A percentile compares a stretch with the other conserved stretches of the same genome.
phyloP scores from a whole-genome alignment of 352 stramenopile genomes.

The Salisapilia sapeloensis region DNA sequence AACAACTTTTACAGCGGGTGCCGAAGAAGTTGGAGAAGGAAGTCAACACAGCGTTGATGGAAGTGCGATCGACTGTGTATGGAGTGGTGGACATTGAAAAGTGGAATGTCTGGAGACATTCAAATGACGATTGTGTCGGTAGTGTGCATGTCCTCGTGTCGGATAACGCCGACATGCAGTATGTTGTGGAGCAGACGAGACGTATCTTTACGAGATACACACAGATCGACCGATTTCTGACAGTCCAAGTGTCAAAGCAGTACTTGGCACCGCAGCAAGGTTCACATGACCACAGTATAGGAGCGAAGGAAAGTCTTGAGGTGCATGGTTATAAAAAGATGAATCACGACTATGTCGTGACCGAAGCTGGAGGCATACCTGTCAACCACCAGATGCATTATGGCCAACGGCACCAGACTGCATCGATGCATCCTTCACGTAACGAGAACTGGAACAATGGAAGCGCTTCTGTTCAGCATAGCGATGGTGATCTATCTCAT shows the following conservation, averaged over 20 bases:
- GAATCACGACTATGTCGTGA: no score
- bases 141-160: constrained; percentile 42
- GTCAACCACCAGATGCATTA: no score
- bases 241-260: constrained; percentile 39
- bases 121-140: constrained; percentile 34
- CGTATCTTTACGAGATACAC: constrained; percentile 24
- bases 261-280: constrained; percentile 5
- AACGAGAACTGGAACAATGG: no score
- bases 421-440: no score
- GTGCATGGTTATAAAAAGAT: no score
- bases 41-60: constrained; percentile 21
- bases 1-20: constrained; percentile 55
- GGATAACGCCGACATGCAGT: constrained; percentile 23
- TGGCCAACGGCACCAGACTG: no score
- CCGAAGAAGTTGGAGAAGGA: constrained; percentile 28
- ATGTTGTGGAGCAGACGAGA: constrained; percentile 24
- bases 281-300: no score
- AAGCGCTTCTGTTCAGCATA: no score
- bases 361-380: no score
- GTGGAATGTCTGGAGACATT: constrained; percentile 67
- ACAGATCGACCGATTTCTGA: constrained; percentile 28
- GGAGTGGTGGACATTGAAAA: constrained; percentile 25
- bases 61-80: constrained; percentile 20
- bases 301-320: no score
- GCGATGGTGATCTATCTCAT: constrained; percentile 4